phyloP scores from a whole-genome alignment of 805 yeast species.

The Candida manassasensis region DNA sequence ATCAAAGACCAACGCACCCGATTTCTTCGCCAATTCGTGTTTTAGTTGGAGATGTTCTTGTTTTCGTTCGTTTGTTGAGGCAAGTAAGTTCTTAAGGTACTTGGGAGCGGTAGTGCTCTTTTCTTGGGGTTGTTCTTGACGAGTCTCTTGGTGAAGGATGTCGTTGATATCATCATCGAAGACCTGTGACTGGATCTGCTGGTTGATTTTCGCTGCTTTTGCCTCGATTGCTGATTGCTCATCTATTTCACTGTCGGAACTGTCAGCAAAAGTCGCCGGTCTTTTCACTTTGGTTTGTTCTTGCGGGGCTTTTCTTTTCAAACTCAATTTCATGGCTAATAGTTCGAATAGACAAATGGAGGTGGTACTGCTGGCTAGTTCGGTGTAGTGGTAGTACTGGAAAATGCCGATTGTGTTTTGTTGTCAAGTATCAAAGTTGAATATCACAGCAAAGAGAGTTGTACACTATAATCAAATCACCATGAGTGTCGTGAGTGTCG shows the following conservation, averaged over 20 bases:
- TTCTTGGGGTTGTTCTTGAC: neutral
- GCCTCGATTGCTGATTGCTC: neutral
- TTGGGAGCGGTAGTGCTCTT: neutral
- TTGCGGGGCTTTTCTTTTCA: neutral
- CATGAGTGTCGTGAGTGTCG: too few species aligned
- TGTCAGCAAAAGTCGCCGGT: neutral
- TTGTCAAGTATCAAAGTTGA: too few species aligned
- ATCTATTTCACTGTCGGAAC: neutral
- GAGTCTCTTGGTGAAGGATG: neutral
- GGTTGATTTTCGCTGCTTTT: neutral
- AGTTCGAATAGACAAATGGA: too few species aligned
- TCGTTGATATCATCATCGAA: neutral
- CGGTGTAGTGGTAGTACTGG: too few species aligned
- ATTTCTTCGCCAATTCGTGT: neutral
- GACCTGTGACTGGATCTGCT: neutral
- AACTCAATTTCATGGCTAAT: neutral
- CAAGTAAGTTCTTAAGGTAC: neutral
- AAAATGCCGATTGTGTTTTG: too few species aligned
- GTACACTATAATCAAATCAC: too few species aligned
- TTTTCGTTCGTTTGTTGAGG: neutral
- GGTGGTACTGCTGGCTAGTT: too few species aligned
- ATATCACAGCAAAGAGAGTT: too few species aligned
- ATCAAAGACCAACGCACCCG: slow-evolving; percentile 2
- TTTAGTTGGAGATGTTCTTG: neutral
- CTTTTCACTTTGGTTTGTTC: neutral